Percentiles rank a stretch among this genome's conserved stretches.
phyloP scores from a whole-genome alignment of 257 asterid genomes.

The Forsythia viridissima region DNA sequence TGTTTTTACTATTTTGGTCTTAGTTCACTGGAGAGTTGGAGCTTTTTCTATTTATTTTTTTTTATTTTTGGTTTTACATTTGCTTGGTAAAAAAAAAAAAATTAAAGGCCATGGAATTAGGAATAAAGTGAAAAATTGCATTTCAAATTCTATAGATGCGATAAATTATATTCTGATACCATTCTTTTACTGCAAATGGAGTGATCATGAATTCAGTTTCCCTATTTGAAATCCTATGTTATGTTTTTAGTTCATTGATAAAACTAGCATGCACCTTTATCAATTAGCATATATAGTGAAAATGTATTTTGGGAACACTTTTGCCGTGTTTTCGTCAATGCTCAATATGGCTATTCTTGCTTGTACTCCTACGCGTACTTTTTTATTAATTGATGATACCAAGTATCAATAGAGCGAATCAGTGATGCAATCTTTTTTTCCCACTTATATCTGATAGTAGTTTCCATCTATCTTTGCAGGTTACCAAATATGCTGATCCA shows the following conservation, averaged over 20 bases:
- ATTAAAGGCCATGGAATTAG: neutral
- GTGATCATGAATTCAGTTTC: constrained; percentile 5
- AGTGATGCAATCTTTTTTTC: neutral
- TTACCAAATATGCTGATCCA: constrained; percentile 63
- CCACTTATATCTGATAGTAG: constrained; percentile 2
- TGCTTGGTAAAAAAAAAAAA: no score
- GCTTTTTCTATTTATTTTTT: neutral
- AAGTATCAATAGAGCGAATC: neutral
- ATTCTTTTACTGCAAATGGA: neutral
- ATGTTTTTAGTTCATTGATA: neutral
- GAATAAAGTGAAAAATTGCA: constrained; percentile 4
- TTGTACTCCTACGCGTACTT: neutral
- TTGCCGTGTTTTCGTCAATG: neutral
- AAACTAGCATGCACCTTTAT: neutral
- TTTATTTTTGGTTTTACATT: no score
- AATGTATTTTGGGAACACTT: neutral
- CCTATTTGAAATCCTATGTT: neutral
- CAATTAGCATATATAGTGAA: neutral
- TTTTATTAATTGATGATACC: neutral
- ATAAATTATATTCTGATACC: neutral
- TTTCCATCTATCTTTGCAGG: constrained; percentile 43
- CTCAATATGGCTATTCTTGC: neutral
- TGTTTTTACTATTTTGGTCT: constrained; percentile 3
- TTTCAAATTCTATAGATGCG: constrained; percentile 1
- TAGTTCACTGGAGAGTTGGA: neutral